phyloP scores from a whole-genome alignment of 2,329 filamentous ascomycete species.

The Penicillium sp. region DNA sequence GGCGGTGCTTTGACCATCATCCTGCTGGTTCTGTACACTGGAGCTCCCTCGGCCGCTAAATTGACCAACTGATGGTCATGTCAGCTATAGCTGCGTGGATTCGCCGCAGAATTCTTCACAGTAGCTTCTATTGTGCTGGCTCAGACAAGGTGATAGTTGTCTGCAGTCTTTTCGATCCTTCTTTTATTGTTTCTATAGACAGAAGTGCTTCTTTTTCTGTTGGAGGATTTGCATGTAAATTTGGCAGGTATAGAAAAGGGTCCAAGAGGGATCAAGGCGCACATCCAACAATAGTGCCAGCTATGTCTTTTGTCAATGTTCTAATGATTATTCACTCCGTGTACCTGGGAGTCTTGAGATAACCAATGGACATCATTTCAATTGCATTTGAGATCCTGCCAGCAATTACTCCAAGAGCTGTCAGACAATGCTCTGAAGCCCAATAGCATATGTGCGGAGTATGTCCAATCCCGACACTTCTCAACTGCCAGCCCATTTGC shows the following conservation, averaged over 20 bases:
- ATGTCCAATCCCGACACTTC: not conserved
- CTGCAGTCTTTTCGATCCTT: constrained; percentile 1
- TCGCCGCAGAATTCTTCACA: not conserved
- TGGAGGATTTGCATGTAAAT: constrained; percentile 24
- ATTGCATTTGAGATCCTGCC: not conserved
- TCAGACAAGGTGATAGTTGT: constrained; percentile 3
- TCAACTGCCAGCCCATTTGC: not conserved
- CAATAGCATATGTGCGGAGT: not conserved
- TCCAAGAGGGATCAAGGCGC: constrained; percentile 12
- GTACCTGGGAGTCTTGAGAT: constrained; percentile 17
- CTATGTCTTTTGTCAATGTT: constrained; percentile 11
- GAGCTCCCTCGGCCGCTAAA: constrained; percentile 15
- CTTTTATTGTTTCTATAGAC: constrained; percentile 20
- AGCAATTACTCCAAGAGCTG: not conserved
- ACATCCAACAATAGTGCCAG: constrained; percentile 8
- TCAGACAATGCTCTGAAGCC: not conserved
- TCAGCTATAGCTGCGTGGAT: constrained; percentile 5
- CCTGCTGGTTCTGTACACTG: constrained; percentile 22
- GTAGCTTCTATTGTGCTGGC: constrained; percentile 7
- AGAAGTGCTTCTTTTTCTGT: constrained; percentile 10
- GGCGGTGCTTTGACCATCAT: constrained; percentile 19
- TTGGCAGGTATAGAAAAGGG: constrained; percentile 20
- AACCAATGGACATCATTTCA: constrained; percentile 15
- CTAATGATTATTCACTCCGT: constrained; percentile 17
- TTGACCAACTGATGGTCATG: constrained; percentile 17